Base-by-base conservation (phyloP, 2,329 filamentous ascomycete genomes). In the Ophiostoma quercus region DNA sequence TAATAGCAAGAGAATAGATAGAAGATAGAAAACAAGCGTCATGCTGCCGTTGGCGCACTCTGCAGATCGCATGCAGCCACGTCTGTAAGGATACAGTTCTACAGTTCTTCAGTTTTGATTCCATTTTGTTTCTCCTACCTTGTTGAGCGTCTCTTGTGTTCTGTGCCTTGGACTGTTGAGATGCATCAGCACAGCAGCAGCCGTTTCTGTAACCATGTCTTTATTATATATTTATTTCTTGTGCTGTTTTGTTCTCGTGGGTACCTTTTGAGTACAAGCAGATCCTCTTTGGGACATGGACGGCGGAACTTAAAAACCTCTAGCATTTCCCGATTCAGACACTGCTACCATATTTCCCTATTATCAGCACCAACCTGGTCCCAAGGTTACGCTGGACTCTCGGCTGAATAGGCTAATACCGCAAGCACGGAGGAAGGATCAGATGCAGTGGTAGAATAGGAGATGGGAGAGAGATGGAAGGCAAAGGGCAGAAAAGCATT, bases 321-420 rank as follows among this genome's bases (percentile, higher is more conserved):
- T 16, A 47, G n/a, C 51, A 57, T n/a, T 57, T 25, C 51, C 51
- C 51, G n/a, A 25, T 57, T 57, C 22, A 57, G 51, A 57, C 51
- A 25, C 51, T 57, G 51, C n/a, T 57, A 25, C 51, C 43, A 47
- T 47, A 6, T 47, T 25, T 22, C 12, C 3, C 22, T 19, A 12
- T 9, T 25, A 57, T 25, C 51, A 57, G 51, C 51, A 57, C n/a
- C 22, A 60, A 60, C 57, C 25, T 60, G 57, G 57, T 60, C 25
- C 25, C 22, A 25, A 60, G 57, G 57, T 60, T 60, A 60, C 57
- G 57, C 57, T 60, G 57, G 57, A 29, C 12, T 16, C 22, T 60
- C 57, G 57, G 57, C 25, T 60, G 57, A 60, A 32, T 60, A 60
- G 57, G 57, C 57, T 60, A 60, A 60, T 60, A 60, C 57, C 25